These are phyloP conservation scores for Lindgomyces ingoldianus DNA, from an alignment of 495 filamentous ascomycete genomes.

Conservation along the genomic window DNA sequence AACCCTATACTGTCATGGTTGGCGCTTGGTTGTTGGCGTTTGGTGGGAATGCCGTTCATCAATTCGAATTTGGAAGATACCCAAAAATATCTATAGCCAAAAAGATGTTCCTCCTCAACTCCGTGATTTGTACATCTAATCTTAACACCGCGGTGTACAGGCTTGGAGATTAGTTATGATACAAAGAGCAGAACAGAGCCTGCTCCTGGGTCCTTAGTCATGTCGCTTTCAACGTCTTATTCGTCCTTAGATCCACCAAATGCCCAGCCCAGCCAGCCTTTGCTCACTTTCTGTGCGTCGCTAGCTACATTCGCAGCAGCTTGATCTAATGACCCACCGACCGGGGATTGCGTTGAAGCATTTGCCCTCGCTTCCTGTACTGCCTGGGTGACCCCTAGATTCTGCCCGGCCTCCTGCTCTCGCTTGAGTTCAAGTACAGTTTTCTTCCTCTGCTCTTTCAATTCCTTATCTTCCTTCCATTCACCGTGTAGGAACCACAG, in stretches of 20 bases:
- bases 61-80: slow-evolving; percentile 28
- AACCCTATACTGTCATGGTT: not conserved
- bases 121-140: slow-evolving; percentile 24
- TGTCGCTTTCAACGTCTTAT: slow-evolving; percentile 13
- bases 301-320: slow-evolving; percentile 38
- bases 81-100: slow-evolving; percentile 14
- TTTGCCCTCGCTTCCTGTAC: slow-evolving; percentile 20
- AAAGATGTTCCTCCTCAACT: slow-evolving; percentile 8
- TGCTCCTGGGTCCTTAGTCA: slow-evolving; percentile 34
- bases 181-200: slow-evolving; percentile 19
- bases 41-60: not conserved
- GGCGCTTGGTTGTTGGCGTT: not conserved
- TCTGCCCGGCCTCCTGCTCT: slow-evolving; percentile 12
- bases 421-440: slow-evolving; percentile 13
- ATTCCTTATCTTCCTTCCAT: slow-evolving; percentile 29
- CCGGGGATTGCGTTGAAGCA: not conserved
- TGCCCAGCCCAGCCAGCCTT: slow-evolving; percentile 39
- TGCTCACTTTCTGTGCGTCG: slow-evolving; percentile 32
- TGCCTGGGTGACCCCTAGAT: slow-evolving; percentile 22
- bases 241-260: slow-evolving; percentile 37
- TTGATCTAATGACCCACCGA: slow-evolving; percentile 26
- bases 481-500: slow-evolving; percentile 33
- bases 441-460: slow-evolving; percentile 24
- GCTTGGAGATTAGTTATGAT: slow-evolving; percentile 33
- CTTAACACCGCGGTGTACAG: slow-evolving; percentile 24